phyloP scores from a whole-genome alignment of 2,329 filamentous ascomycete species.

The Xylariaceae sp. region DNA sequence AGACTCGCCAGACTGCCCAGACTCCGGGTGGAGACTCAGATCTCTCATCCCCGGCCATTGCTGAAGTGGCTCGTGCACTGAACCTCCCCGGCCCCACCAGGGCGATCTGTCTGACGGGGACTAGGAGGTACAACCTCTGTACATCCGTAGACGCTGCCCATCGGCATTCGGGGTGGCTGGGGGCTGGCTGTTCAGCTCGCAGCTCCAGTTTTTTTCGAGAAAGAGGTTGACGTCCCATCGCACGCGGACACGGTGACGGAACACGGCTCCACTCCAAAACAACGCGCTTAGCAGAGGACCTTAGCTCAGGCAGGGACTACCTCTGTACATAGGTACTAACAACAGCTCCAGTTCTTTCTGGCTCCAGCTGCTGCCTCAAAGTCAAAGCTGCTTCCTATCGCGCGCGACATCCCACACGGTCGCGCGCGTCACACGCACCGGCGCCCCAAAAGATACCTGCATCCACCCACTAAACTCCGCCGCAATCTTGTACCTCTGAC shows the following conservation, averaged over 20 bases:
- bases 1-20: too few species aligned
- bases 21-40: constrained; percentile 9
- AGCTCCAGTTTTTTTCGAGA: too few species aligned
- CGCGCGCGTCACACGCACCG: constrained; percentile 10
- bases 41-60: too few species aligned
- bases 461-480: constrained; percentile 21
- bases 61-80: constrained; percentile 11
- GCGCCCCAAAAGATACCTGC: constrained; percentile 18
- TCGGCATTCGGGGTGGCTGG: too few species aligned
- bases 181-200: too few species aligned
- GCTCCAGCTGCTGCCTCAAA: too few species aligned
- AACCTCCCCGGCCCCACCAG: constrained; percentile 6
- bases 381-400: constrained; percentile 10
- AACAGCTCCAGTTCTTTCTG: too few species aligned
- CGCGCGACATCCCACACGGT: constrained; percentile 24
- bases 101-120: too few species aligned
- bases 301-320: too few species aligned
- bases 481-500: constrained; percentile 23
- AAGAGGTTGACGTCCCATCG: constrained; percentile 17
- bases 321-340: too few species aligned
- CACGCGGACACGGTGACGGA: constrained; percentile 6
- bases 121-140: not conserved
- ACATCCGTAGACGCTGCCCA: too few species aligned
- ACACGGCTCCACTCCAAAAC: not conserved
- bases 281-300: constrained; percentile 13